Base-by-base conservation (phyloP, 140 eudicot species). In the Cichorium intybus region DNA sequence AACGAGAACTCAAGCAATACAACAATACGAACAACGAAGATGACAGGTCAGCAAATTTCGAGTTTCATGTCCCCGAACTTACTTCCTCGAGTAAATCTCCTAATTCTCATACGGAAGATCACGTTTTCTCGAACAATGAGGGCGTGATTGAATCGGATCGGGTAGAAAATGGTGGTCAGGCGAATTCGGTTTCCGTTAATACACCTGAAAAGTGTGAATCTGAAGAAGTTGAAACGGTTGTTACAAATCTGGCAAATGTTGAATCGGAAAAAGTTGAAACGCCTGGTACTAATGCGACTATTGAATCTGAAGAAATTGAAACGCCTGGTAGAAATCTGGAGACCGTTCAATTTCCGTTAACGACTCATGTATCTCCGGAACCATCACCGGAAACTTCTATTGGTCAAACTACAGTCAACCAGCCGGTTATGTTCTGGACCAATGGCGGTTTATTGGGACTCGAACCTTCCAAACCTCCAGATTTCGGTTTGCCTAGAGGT, bases 391-490 rank as follows among this genome's bases (percentile, higher is more conserved):
- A 77, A 73, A 66, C 83, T 69, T 79, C 95, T 69, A 67, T 66
- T 60, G 70, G 35, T 64, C 59, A 68, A 46, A 63, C 64, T 58
- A 28, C 64, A 3, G 70, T 49, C 41, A 68, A 49, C 24, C 61
- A 75, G 61, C 76, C 84, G 33, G 80, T 85, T 48, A 78, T 77
- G 58, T 72, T 88, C 73, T 92, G 98, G 98, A 88, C 95, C 37
- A 92, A 92, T 71, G 98, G 98, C 65, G 82, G 84, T 28, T 77
- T 92, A 23, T 80, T 88, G 55, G 98, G 98, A 14, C 89, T 88
- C 24, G 85, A 77, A 71, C 98, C 98, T 37, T 92, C 98, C 28
- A 92, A 92, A 68, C 98, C 98, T 74, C 91, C 90, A 26, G 98
- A 81, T 77, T 83, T 68, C 47, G 74, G 81, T 60, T 57, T 70